phyloP scores from a whole-genome alignment of 2,329 filamentous ascomycete species.

The Stachybotrys chlorohalonatus region DNA sequence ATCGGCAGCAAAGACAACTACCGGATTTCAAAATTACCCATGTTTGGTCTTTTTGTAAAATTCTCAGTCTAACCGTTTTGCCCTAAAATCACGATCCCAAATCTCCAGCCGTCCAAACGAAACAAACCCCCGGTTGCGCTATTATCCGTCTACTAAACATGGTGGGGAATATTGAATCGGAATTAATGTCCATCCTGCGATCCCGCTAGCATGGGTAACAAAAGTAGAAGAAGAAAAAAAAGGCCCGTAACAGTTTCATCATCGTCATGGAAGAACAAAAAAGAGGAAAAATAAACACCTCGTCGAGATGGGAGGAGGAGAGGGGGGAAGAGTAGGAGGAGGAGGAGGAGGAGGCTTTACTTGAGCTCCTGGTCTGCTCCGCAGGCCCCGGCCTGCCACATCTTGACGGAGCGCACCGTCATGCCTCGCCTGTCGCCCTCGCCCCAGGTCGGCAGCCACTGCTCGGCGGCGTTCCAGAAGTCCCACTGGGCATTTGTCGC shows the following conservation, averaged over 20 bases:
- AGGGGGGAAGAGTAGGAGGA: too few relatives aligned
- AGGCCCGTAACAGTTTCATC: background rate
- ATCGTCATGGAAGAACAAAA: background rate
- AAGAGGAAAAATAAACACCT: background rate
- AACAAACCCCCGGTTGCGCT: background rate
- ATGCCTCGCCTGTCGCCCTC: conserved; percentile 30
- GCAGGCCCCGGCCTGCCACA: conserved; percentile 29
- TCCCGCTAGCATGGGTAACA: too few relatives aligned
- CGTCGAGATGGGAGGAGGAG: background rate
- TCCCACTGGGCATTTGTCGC: conserved; percentile 26
- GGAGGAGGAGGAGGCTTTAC: background rate
- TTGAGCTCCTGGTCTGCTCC: conserved; percentile 4
- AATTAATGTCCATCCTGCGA: too few relatives aligned
- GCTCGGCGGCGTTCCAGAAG: conserved; percentile 30
- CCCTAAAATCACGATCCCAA: background rate
- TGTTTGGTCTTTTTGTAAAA: background rate
- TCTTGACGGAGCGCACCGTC: conserved; percentile 35
- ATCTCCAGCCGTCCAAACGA: background rate
- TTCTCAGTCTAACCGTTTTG: too few relatives aligned
- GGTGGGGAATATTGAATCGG: too few relatives aligned
- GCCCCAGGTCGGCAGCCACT: conserved; percentile 40
- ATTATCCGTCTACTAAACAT: background rate
- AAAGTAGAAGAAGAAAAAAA: too few relatives aligned
- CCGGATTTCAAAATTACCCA: background rate
- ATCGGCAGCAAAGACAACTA: background rate